A percentile compares a stretch with the other conserved stretches of the same genome.
Conservation (phyloP, 257 asterid genomes). For the Rhazya stricta region DNA sequence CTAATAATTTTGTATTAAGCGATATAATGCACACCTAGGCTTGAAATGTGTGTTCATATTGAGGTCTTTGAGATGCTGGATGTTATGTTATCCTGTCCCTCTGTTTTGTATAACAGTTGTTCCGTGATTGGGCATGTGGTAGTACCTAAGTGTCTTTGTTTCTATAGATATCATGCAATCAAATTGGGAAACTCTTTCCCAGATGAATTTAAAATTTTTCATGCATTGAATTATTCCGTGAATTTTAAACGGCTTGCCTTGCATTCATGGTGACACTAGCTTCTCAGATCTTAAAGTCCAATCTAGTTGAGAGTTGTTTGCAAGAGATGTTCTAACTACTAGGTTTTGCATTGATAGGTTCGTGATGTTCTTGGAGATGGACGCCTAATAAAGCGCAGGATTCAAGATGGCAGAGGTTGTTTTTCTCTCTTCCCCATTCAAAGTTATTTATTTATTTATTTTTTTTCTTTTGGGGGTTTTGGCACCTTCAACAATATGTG, state of each 20-base stretch:
- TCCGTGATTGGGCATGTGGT: background rate
- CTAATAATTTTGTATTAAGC: too few relatives aligned
- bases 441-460: background rate
- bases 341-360: constrained; percentile 47
- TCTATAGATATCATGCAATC: background rate
- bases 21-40: background rate
- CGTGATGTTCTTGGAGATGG: constrained; percentile 99
- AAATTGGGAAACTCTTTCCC: background rate
- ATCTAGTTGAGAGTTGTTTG: background rate
- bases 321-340: constrained; percentile 11
- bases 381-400: constrained; percentile 82
- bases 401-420: constrained; percentile 86
- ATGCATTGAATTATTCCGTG: background rate
- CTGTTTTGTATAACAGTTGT: background rate
- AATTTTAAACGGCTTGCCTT: background rate
- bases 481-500: background rate
- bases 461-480: too few relatives aligned
- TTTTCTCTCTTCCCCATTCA: background rate
- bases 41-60: background rate
- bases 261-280: background rate
- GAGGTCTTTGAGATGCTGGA: background rate
- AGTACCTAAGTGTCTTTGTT: background rate
- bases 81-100: background rate
- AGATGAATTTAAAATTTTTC: background rate
- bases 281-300: background rate